A percentile compares a stretch with the other conserved stretches of the same genome.
phyloP scores from a whole-genome alignment of 2,329 filamentous ascomycete species.

The Botrytis sinoallii region DNA sequence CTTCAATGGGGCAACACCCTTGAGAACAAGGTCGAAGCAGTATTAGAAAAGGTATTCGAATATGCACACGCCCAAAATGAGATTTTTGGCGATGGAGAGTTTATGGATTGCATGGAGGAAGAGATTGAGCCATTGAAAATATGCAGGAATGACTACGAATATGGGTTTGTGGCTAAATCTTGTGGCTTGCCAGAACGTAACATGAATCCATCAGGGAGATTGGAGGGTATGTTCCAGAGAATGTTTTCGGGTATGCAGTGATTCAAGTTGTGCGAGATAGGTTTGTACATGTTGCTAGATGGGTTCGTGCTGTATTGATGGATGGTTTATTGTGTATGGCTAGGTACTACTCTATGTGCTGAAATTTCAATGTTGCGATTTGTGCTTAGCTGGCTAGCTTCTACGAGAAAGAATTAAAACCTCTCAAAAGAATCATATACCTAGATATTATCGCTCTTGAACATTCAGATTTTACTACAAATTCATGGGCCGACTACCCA shows the following conservation, averaged over 20 bases:
- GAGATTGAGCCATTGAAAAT: conserved; percentile 31
- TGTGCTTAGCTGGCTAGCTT: not conserved
- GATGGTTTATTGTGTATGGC: not conserved
- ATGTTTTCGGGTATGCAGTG: not conserved
- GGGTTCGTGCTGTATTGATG: not conserved
- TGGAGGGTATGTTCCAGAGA: not conserved
- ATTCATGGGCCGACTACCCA: not conserved
- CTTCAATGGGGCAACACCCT: conserved; percentile 36
- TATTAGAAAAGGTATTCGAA: conserved; percentile 34
- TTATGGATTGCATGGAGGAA: conserved; percentile 24
- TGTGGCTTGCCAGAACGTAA: conserved; percentile 26
- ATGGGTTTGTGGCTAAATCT: conserved; percentile 36
- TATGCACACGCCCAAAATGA: conserved; percentile 33
- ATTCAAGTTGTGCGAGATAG: not conserved
- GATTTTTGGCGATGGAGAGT: conserved; percentile 34
- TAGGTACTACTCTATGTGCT: not conserved
- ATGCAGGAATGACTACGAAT: conserved; percentile 41
- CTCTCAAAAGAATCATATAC: not conserved
- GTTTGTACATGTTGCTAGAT: not conserved
- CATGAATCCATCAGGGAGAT: not conserved
- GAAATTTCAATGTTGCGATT: not conserved
- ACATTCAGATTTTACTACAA: not conserved
- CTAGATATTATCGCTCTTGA: not conserved
- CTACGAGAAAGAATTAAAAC: not conserved
- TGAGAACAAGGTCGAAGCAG: conserved; percentile 27